Percentiles rank a stretch among this genome's conserved stretches.
Evolutionary conservation across 768 basidiomycete genomes (phyloP).

Genomic region (Epithele typhae): DNA sequence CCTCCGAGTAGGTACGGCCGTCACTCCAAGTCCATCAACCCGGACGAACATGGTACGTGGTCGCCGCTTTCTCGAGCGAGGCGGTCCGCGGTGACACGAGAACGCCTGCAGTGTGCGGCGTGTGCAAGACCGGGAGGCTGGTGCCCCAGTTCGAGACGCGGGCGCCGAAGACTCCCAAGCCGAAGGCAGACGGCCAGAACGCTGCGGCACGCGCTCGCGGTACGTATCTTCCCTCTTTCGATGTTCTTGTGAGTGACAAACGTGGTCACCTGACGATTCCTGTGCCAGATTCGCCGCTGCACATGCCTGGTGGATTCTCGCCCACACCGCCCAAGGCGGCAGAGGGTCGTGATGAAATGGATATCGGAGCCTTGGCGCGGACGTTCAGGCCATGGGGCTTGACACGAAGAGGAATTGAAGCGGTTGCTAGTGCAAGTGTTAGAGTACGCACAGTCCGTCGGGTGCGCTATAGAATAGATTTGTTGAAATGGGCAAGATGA

Average conservation of each 20-base stretch:
- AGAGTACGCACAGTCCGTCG: too few relatives aligned
- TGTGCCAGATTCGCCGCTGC: constrained; percentile 14
- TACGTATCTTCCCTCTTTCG: background rate
- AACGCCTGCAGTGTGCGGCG: constrained; percentile 52
- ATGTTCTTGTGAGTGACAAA: background rate
- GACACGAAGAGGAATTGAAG: too few relatives aligned
- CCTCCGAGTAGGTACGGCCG: constrained; percentile 60
- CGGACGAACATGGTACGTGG: constrained; percentile 57
- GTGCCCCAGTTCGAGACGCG: constrained; percentile 48
- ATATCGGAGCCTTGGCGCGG: too few relatives aligned
- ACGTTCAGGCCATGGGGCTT: too few relatives aligned
- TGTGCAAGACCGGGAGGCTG: constrained; percentile 56
- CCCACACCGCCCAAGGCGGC: too few relatives aligned
- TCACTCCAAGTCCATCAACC: constrained; percentile 66
- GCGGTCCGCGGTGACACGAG: background rate
- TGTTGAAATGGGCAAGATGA: too few relatives aligned
- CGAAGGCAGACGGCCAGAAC: constrained; percentile 13
- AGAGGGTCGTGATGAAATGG: too few relatives aligned
- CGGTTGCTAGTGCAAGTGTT: too few relatives aligned
- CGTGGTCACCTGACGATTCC: too few relatives aligned
- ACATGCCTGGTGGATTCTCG: constrained; percentile 13
- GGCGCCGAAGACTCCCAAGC: constrained; percentile 32
- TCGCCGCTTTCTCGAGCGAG: background rate
- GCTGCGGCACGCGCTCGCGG: constrained; percentile 15
- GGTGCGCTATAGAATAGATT: too few relatives aligned